Evolutionary conservation across 805 yeast genomes (phyloP), one percentile per base, ranked within the genome.

Genomic region (Metschnikowia matae): DNA sequence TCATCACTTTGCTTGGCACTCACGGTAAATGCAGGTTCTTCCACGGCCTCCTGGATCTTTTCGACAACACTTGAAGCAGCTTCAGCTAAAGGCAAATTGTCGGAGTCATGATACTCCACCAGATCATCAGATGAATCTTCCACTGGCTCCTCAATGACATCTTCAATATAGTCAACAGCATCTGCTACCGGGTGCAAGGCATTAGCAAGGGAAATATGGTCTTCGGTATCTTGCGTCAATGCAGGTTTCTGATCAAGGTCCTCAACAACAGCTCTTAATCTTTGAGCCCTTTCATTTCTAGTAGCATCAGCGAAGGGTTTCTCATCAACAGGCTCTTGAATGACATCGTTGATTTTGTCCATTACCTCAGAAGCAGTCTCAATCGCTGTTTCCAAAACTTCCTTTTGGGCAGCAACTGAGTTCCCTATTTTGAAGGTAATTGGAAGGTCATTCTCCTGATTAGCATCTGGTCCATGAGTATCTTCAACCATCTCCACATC

Each of bases 251-350:
- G 31, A 33, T 15, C 40, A 21, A 44, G 34, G 10, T 15, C 14
- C 17, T 34, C 34, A 6, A 44, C 40, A 14, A 18, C 40, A n/a
- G 37, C 17, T 17, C 36, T 35, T 13, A 44, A 34, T 35, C 47
- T 15, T 10, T 37, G 26, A 6, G 26, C 17, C 17, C 40, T 13
- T 10, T 29, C 29, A 6, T 44, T 18, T 37, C 40, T 29, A 21
- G 18, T 8, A n/a, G 33, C 21, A 17, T 36, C 48, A 36, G 20
- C 14, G n/a, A 26, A 13, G 11, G 13, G 6, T 23, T 44, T n/a
- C 13, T 44, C 34, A 35, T 44, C 40, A 23, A 44, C 34, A 15
- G 46, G 46, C 32, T 44, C 46, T 36, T 34, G 46, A 44, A 44
- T 6, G 23, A 23, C 40, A 11, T 44, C 33, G 26, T 44, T 26